Conservation (phyloP, 2,329 filamentous ascomycete species). For the Fusarium sp. region DNA sequence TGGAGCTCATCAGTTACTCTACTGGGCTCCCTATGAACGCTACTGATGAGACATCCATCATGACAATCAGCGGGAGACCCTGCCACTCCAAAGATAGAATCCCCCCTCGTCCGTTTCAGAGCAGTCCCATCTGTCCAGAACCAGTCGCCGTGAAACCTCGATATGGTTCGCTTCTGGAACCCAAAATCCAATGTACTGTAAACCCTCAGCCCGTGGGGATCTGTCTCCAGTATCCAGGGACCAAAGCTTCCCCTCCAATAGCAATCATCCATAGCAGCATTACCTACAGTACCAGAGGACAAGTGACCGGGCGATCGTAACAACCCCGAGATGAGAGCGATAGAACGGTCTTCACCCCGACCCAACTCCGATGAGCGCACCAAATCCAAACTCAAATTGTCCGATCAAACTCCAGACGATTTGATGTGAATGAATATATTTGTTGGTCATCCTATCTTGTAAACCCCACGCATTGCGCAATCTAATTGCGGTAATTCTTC, state of each 20-base stretch:
- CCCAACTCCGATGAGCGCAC: constrained; percentile 30
- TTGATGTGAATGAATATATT: constrained; percentile 13
- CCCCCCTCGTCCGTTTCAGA: constrained; percentile 22
- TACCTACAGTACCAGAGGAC: neutral
- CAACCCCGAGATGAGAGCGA: constrained; percentile 31
- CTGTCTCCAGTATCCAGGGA: constrained; percentile 14
- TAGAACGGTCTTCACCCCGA: constrained; percentile 27
- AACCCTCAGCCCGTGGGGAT: constrained; percentile 23
- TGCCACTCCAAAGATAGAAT: neutral
- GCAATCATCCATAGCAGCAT: neutral
- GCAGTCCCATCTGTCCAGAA: constrained; percentile 1
- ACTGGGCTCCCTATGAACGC: neutral
- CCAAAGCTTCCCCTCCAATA: constrained; percentile 22
- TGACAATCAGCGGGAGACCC: neutral
- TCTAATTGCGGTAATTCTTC: neutral
- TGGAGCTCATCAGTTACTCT: neutral
- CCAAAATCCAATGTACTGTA: neutral
- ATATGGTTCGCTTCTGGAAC: constrained; percentile 25
- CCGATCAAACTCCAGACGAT: constrained; percentile 25
- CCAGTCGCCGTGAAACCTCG: neutral
- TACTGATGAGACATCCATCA: neutral
- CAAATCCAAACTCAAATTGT: constrained; percentile 30
- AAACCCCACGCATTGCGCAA: constrained; percentile 8
- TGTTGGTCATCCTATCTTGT: constrained; percentile 34
- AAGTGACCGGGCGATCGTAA: constrained; percentile 20